Evolutionary conservation across 2,329 filamentous ascomycete genomes (phyloP).

Genomic region (Scytalidium sp.): DNA sequence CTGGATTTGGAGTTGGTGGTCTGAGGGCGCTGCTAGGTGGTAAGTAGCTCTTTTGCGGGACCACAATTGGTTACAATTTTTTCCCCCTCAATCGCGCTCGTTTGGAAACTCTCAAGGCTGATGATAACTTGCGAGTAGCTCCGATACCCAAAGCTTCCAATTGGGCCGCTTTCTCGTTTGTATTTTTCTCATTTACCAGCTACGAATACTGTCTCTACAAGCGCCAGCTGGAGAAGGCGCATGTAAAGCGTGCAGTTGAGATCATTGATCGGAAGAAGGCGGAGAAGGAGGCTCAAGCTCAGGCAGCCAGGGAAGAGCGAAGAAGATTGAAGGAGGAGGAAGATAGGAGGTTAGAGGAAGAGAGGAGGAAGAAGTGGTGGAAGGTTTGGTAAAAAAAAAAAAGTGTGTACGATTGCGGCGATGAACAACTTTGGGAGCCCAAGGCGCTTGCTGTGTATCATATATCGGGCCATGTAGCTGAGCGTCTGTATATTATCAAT

Average conservation of each 20-base stretch:
- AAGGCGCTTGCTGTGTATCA: not conserved
- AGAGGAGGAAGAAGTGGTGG: constrained; percentile 22
- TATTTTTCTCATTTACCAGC: constrained; percentile 63
- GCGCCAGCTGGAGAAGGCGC: constrained; percentile 70
- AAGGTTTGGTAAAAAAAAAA: constrained; percentile 25
- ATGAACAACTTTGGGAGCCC: not conserved
- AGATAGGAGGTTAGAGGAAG: constrained; percentile 28
- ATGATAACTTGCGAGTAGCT: constrained; percentile 36
- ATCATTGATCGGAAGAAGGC: constrained; percentile 72
- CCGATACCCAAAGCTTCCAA: constrained; percentile 69
- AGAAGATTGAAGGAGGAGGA: constrained; percentile 40
- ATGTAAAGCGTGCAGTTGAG: constrained; percentile 84
- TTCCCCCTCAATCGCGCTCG: too few relatives aligned
- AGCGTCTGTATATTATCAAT: not conserved
- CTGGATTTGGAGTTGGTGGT: constrained; percentile 73
- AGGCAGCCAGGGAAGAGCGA: constrained; percentile 37
- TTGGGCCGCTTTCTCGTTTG: constrained; percentile 80
- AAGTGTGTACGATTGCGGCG: constrained; percentile 2
- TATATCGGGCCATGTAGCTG: not conserved
- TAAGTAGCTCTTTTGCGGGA: constrained; percentile 45
- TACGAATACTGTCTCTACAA: constrained; percentile 84
- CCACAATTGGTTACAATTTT: too few relatives aligned
- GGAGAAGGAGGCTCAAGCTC: constrained; percentile 52
- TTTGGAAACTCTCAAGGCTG: too few relatives aligned
- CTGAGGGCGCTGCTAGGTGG: constrained; percentile 73